These are phyloP conservation scores for Agarophyton chilense DNA, from an alignment of 23 red algal species.

Conservation along the genomic window DNA sequence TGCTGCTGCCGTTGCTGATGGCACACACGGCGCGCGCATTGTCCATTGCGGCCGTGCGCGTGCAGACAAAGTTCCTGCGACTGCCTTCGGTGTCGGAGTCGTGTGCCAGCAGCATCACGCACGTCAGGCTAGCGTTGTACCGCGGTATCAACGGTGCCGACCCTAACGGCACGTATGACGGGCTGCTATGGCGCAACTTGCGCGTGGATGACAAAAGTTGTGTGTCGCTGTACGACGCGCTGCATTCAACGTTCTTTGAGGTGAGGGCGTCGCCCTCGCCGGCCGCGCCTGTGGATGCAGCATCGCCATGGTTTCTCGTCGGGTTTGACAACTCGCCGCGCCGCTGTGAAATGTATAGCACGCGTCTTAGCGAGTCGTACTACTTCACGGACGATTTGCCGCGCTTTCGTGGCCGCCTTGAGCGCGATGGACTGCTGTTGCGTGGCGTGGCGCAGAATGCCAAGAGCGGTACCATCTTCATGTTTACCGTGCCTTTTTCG, in stretches of 20 bases:
- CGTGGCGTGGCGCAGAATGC: background rate
- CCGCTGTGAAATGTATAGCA: background rate
- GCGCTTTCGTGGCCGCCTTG: background rate
- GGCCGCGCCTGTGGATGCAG: background rate
- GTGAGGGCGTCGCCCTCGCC: background rate
- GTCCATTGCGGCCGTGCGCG: background rate
- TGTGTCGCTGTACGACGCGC: background rate
- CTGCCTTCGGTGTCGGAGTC: background rate
- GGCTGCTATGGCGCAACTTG: background rate
- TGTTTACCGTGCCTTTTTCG: background rate
- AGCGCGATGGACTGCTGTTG: background rate
- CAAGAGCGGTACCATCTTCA: background rate
- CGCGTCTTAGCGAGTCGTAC: background rate
- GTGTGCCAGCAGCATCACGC: background rate
- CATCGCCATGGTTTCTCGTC: background rate
- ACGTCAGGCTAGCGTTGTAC: background rate
- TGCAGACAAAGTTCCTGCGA: background rate
- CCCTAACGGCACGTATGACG: conserved; percentile 5
- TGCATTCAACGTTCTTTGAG: background rate
- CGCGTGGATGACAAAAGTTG: background rate
- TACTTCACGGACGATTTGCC: background rate
- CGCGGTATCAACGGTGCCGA: background rate
- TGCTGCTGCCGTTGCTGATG: background rate
- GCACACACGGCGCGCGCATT: background rate
- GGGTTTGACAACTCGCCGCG: background rate